Conservation (phyloP, 768 basidiomycete species). For the Termitomyces sp. region DNA sequence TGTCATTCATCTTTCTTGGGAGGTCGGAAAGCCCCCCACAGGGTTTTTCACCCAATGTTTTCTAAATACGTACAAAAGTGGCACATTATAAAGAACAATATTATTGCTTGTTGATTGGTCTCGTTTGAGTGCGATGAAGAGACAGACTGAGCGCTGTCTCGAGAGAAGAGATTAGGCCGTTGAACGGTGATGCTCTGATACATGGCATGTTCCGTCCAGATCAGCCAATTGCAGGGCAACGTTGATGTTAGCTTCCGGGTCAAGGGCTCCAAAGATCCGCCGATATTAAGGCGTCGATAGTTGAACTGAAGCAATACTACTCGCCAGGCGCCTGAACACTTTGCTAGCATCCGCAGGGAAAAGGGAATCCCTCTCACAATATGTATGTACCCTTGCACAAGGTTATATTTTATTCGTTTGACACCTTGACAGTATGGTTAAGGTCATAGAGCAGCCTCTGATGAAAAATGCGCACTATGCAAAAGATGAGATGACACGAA, state of each 20-base stretch:
- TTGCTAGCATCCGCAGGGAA: slow-evolving; percentile 68
- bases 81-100: no score
- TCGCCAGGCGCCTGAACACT: slow-evolving; percentile 61
- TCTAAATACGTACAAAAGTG: no score
- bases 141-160: no score
- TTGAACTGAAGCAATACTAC: neutral
- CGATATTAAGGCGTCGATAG: neutral
- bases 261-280: slow-evolving; percentile 59
- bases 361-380: slow-evolving; percentile 68
- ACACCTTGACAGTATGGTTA: slow-evolving; percentile 48
- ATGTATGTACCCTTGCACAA: slow-evolving; percentile 34
- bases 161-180: no score
- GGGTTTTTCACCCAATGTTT: no score
- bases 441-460: no score
- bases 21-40: no score
- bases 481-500: slow-evolving; percentile 8
- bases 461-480: no score
- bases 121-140: no score
- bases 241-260: slow-evolving; percentile 75
- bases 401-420: neutral
- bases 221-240: slow-evolving; percentile 68
- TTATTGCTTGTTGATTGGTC: no score
- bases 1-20: no score
- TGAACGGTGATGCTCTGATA: no score
- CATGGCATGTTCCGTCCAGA: slow-evolving; percentile 36